Base-by-base conservation (phyloP, 441 rosid genomes). In the Euphorbia corollata region DNA sequence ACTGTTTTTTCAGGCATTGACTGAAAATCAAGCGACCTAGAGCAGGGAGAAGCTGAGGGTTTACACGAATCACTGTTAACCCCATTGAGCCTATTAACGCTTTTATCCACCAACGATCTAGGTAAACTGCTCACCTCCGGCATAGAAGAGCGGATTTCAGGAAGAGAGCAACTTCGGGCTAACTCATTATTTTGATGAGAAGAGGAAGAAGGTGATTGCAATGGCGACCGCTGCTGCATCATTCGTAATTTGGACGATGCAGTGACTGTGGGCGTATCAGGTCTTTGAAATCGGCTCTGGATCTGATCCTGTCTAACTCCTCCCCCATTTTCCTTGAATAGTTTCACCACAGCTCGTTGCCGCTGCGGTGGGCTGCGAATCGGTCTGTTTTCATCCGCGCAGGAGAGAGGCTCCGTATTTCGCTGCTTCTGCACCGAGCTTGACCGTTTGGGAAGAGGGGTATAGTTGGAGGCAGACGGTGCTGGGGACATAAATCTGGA, bases 401-500 rank as follows among this genome's bases (percentile, higher is more conserved):
- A 68, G 19, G 65, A 61, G 59, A 68, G 61, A 24, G 75, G 75
- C 30, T 79, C 82, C 66, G 65, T 51, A 3, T 86, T 83, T 15
- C 84, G 83, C 48, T 68, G 77, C 69, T 81, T 75, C 73, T 87
- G 93, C 15, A 75, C 80, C 2, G 89, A 88, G 69, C 65, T 69
- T 2, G 87, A 82, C 0, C 83, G 82, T 19, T 55, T 76, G 18
- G 76, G 78, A 13, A 68, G 73, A 10, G 86, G 84, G 24, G 90
- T 83, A n/a, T 75, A 69, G 15, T 84, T 71, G 5, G 83, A 79
- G 0, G 89, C 70, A 8, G 84, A 61, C 0, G 84, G 66, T 0
- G 85, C 70, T 0, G 95, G 93, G 70, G 97, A 82, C 97, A 91
- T 87, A 70, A 88, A 91, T 72, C 96, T 75, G 8, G 96, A 91